These are phyloP conservation scores for Ustilago lituana DNA, from an alignment of 1,284 basidiomycete species.

Conservation along the genomic window DNA sequence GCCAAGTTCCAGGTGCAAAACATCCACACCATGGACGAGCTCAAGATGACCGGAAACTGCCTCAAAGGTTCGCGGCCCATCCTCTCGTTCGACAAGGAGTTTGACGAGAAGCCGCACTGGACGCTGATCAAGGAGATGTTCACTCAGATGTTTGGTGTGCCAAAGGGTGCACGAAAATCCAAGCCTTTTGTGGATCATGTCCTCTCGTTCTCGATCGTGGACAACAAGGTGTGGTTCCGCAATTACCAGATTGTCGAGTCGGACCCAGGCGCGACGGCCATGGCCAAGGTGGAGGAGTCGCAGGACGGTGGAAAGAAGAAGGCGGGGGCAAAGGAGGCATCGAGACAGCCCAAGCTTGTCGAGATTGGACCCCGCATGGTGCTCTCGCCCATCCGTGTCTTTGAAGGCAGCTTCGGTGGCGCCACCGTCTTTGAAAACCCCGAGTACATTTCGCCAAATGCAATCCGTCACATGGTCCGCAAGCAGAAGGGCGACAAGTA, in stretches of 20 bases:
- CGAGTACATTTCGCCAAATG: slow-evolving; percentile 89
- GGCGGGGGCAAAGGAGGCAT: slow-evolving; percentile 21
- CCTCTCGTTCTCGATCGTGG: slow-evolving; percentile 92
- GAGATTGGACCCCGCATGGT: slow-evolving; percentile 95
- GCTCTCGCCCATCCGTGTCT: slow-evolving; percentile 95
- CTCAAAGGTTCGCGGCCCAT: slow-evolving; percentile 93
- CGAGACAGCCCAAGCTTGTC: slow-evolving; percentile 60
- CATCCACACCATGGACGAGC: slow-evolving; percentile 99
- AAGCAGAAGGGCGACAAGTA: slow-evolving; percentile 83
- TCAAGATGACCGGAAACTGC: slow-evolving; percentile 99
- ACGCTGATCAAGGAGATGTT: slow-evolving; percentile 92
- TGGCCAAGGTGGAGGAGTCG: slow-evolving; percentile 71
- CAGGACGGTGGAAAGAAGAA: slow-evolving; percentile 49
- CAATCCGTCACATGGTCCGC: slow-evolving; percentile 78
- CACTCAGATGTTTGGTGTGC: slow-evolving; percentile 95
- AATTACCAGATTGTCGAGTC: slow-evolving; percentile 85
- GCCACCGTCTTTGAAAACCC: slow-evolving; percentile 96
- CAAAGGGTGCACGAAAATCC: slow-evolving; percentile 83
- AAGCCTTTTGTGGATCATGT: slow-evolving; percentile 99
- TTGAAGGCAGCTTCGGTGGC: slow-evolving; percentile 84
- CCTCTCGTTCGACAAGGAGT: slow-evolving; percentile 89
- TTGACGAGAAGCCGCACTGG: slow-evolving; percentile 89
- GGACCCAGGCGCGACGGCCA: slow-evolving; percentile 70
- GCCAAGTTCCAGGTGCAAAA: slow-evolving; percentile 98
- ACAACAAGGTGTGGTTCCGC: slow-evolving; percentile 98